Conservation (phyloP, 176 grass and related monocot genomes). For the Oryza meridionalis region DNA sequence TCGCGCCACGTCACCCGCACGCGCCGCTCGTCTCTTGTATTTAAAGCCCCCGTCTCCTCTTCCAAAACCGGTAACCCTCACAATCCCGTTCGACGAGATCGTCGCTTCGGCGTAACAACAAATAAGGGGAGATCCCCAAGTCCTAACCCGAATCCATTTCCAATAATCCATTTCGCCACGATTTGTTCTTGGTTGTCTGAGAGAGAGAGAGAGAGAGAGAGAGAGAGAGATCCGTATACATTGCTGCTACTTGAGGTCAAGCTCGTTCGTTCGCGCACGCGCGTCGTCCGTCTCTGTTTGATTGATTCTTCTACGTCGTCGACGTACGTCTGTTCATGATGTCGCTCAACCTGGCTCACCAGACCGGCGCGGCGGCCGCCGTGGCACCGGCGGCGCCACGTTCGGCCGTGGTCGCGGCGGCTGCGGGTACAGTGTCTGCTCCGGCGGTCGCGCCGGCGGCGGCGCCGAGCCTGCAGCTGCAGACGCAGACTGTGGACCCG, state of each 20-base stretch:
- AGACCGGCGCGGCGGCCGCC: constrained; percentile 45
- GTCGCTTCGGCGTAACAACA: constrained; percentile 11
- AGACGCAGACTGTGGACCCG: constrained; percentile 34
- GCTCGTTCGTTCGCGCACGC: neutral
- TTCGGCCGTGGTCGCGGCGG: constrained; percentile 17
- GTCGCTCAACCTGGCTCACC: constrained; percentile 70
- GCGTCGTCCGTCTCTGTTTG: neutral
- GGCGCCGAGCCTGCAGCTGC: constrained; percentile 8
- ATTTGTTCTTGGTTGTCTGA: constrained; percentile 19
- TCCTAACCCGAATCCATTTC: constrained; percentile 38
- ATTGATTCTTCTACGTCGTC: neutral
- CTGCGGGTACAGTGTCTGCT: neutral
- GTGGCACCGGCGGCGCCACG: constrained; percentile 4
- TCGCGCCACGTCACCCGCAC: constrained; percentile 50
- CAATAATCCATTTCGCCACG: constrained; percentile 20
- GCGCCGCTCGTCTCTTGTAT: constrained; percentile 20
- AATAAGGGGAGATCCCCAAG: constrained; percentile 1
- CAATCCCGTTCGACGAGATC: constrained; percentile 10
- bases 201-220: neutral
- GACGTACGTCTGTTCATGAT: constrained; percentile 26
- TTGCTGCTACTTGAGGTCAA: neutral
- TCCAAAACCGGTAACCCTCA: neutral
- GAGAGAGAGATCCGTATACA: too few species aligned
- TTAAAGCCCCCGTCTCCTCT: constrained; percentile 10
- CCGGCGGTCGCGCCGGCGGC: neutral